Conservation (phyloP, 176 grass and related monocot species). For the Urochloa ruziziensis region DNA sequence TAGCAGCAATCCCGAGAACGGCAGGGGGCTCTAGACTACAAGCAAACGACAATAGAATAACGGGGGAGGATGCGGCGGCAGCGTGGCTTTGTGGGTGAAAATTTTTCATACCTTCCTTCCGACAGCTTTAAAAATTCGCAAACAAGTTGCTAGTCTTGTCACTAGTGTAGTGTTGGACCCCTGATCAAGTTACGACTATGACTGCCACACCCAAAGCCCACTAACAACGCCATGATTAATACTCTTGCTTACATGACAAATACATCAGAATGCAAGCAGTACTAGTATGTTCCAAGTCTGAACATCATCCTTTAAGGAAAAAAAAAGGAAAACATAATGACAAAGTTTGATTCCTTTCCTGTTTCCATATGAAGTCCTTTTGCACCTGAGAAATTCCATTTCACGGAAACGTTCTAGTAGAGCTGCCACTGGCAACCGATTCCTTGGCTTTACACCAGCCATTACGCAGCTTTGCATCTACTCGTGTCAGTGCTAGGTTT, state of each 20-base stretch:
- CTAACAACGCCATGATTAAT: neutral
- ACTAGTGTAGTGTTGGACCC: neutral
- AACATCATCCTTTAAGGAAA: too few species aligned
- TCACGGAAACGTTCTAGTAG: neutral
- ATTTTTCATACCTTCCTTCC: neutral
- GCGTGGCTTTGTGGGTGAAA: neutral
- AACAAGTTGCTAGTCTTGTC: neutral
- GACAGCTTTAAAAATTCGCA: neutral
- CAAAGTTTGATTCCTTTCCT: neutral
- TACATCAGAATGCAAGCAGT: neutral
- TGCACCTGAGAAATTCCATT: neutral
- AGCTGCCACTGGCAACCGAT: neutral
- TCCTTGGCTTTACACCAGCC: slow-evolving; percentile 14
- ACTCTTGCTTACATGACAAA: neutral
- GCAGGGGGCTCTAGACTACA: neutral
- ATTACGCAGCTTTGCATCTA: neutral
- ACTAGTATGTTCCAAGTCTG: neutral
- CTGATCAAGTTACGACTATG: neutral
- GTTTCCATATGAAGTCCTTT: neutral
- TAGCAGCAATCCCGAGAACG: slow-evolving; percentile 25
- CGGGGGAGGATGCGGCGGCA: neutral
- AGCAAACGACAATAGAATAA: neutral
- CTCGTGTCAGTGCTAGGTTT: neutral
- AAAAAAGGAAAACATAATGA: neutral
- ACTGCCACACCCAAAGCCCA: neutral